Evolutionary conservation across 2,329 filamentous ascomycete genomes (phyloP).

Genomic region (Scedosporium dehoogii): DNA sequence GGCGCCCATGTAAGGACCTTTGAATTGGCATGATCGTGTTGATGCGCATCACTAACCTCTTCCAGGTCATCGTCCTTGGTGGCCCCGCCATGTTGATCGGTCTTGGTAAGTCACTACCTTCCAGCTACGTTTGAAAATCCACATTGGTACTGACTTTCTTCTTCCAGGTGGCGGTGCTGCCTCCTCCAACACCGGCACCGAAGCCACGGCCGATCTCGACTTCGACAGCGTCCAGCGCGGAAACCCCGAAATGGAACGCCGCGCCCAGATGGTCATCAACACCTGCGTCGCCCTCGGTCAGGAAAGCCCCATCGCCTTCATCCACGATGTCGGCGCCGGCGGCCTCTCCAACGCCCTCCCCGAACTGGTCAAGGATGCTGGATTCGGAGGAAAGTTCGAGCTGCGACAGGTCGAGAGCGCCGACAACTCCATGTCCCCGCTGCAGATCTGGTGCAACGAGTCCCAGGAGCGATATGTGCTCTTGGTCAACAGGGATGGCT

Average conservation of each 20-base stretch:
- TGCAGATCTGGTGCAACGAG: slow-evolving; percentile 97
- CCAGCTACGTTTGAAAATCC: neutral
- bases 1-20: slow-evolving; percentile 52
- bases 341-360: slow-evolving; percentile 68
- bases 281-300: slow-evolving; percentile 76
- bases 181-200: slow-evolving; percentile 79
- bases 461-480: slow-evolving; percentile 95
- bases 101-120: slow-evolving; percentile 42
- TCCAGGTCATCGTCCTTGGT: slow-evolving; percentile 70
- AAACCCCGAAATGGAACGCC: slow-evolving; percentile 89
- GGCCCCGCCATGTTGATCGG: slow-evolving; percentile 97
- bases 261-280: slow-evolving; percentile 97
- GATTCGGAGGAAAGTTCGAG: slow-evolving; percentile 84
- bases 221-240: slow-evolving; percentile 96
- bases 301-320: slow-evolving; percentile 87
- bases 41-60: too few relatives aligned
- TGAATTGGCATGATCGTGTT: too few relatives aligned
- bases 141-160: neutral
- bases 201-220: slow-evolving; percentile 84
- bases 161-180: slow-evolving; percentile 63
- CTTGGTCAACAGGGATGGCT: slow-evolving; percentile 68
- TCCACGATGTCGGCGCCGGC: slow-evolving; percentile 94
- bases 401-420: slow-evolving; percentile 88
- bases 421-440: slow-evolving; percentile 83
- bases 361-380: slow-evolving; percentile 85